Evolutionary conservation across 1,284 basidiomycete genomes (phyloP).

Genomic region (Caloboletus firmus): DNA sequence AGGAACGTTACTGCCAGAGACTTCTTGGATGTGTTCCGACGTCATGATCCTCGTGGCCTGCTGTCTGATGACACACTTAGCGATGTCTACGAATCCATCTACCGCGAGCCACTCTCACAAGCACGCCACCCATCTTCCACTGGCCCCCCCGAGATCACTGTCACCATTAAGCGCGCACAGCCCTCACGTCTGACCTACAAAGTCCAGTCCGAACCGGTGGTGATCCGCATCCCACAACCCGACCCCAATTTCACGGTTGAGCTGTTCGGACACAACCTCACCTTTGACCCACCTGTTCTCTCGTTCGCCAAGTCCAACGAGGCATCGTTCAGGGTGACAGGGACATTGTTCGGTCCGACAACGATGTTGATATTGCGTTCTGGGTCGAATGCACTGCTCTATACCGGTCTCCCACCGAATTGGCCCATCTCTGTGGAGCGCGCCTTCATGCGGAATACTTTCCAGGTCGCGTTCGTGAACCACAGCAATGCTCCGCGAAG

Average conservation of each 20-base stretch:
- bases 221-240: slow-evolving; percentile 76
- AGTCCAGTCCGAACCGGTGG: slow-evolving; percentile 81
- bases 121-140: slow-evolving; percentile 53
- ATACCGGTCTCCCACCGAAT: slow-evolving; percentile 76
- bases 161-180: slow-evolving; percentile 71
- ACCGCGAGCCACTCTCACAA: slow-evolving; percentile 70
- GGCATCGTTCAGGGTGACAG: slow-evolving; percentile 86
- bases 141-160: slow-evolving; percentile 49
- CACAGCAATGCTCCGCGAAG: slow-evolving; percentile 69
- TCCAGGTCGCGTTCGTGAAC: slow-evolving; percentile 84
- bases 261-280: slow-evolving; percentile 80
- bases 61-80: slow-evolving; percentile 74
- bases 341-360: slow-evolving; percentile 77
- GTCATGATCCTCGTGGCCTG: slow-evolving; percentile 65
- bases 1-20: slow-evolving; percentile 69
- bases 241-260: slow-evolving; percentile 80
- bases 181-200: slow-evolving; percentile 81
- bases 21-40: slow-evolving; percentile 78
- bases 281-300: slow-evolving; percentile 81
- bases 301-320: slow-evolving; percentile 75
- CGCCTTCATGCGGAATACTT: slow-evolving; percentile 91
- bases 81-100: slow-evolving; percentile 77
- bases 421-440: slow-evolving; percentile 80
- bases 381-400: slow-evolving; percentile 78
- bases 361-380: slow-evolving; percentile 78